Conservation (phyloP, 2,329 filamentous ascomycete species). For the Colletotrichum viniferum region DNA sequence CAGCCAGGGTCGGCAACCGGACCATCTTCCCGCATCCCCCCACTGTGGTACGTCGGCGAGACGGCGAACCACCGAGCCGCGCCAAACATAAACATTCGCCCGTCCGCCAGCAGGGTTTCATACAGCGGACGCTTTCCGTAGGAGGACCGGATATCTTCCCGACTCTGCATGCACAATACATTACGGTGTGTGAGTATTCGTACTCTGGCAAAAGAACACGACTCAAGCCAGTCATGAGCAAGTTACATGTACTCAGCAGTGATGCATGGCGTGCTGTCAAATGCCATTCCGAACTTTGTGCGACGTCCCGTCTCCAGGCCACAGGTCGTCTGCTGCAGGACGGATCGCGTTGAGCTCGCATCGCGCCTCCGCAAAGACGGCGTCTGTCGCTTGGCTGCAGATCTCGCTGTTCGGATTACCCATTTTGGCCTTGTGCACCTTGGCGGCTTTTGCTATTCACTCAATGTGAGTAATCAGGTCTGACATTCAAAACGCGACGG, state of each 20-base stretch:
- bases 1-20: neutral
- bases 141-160: neutral
- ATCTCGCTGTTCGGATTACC: neutral
- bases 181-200: neutral
- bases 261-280: neutral
- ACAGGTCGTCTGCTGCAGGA: neutral
- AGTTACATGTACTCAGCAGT: neutral
- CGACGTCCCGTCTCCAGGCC: neutral
- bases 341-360: neutral
- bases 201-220: neutral
- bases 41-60: neutral
- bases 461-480: neutral
- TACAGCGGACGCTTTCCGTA: neutral
- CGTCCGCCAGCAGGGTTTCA: neutral
- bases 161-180: neutral
- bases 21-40: neutral
- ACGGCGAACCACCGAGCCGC: neutral
- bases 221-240: neutral
- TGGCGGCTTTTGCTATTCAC: neutral
- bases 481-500: neutral
- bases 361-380: neutral
- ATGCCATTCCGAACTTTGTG: neutral
- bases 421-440: neutral
- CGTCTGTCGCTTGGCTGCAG: neutral
- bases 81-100: neutral